Evolutionary conservation across 306 rosid genomes (phyloP).

Genomic region (Vigna nakashimae): DNA sequence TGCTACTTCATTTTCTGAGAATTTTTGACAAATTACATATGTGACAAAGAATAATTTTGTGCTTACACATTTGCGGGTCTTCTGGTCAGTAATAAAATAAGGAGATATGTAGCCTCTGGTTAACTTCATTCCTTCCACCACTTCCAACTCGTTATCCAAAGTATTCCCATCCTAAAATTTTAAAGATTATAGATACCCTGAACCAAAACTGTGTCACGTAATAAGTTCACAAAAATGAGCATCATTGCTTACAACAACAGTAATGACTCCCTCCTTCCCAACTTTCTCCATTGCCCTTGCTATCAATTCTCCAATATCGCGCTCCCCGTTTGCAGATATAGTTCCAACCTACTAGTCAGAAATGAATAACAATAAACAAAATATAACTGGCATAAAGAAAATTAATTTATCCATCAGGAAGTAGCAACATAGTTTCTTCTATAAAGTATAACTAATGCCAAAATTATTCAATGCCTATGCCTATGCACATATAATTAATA

Average conservation of each 20-base stretch:
- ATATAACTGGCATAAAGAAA: neutral
- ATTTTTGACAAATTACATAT: neutral
- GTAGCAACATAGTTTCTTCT: neutral
- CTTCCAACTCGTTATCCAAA: constrained; percentile 93
- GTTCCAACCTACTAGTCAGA: constrained; percentile 74
- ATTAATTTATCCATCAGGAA: constrained; percentile 12
- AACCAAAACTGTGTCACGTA: constrained; percentile 12
- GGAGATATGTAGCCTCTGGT: constrained; percentile 90
- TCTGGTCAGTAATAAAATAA: constrained; percentile 84
- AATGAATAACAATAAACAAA: constrained; percentile 19
- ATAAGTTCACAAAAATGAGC: constrained; percentile 23
- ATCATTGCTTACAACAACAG: constrained; percentile 72
- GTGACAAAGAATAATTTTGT: constrained; percentile 34
- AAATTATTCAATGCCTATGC: constrained; percentile 4
- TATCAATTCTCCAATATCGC: constrained; percentile 87
- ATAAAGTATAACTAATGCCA: neutral
- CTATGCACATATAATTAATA: constrained; percentile 31
- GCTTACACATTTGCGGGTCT: constrained; percentile 94
- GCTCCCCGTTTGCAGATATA: constrained; percentile 95
- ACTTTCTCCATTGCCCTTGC: constrained; percentile 99
- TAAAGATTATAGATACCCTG: constrained; percentile 38
- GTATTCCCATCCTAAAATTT: constrained; percentile 87
- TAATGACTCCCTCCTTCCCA: constrained; percentile 96
- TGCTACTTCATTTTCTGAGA: constrained; percentile 1
- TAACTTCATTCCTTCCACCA: constrained; percentile 97